Evolutionary conservation across 2,329 filamentous ascomycete species (phyloP), one percentile per base, ranked within the genome.

Genomic region (Lithohypha guttulata): DNA sequence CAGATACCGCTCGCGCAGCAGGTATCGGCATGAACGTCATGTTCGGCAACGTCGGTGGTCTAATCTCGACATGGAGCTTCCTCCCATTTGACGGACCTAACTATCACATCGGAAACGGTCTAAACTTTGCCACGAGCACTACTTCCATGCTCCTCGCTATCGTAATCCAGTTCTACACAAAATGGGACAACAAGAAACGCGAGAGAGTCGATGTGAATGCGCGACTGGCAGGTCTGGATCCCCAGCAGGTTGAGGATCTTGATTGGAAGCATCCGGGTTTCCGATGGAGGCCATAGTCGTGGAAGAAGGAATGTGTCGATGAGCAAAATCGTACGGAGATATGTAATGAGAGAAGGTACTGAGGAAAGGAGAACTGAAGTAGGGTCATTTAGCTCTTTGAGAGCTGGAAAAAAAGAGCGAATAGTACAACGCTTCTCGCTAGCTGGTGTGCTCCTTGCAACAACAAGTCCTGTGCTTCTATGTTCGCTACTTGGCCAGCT

Each of bases 41-140:
- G 78, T 62, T 81, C 17, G 81, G 79, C 19, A 84, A 83, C 39
- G 54, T 84, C n/a, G 81, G 81, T 2, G 81, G 79, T 0, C 55
- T 84, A 22, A 68, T 81, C 42, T 69, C 73, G 1, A 79, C 75
- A 0, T 82, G 77, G 77, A 69, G 65, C 1, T 82, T 79, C 58
- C 51, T 82, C 11, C 69, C 71, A 0, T 72, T 61, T 48, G 79
- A 84, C 52, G 71, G 51, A 0, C 80, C 80, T 0, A 58, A 83
- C 42, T 85, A 76, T 51, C 75, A 65, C 44, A 81, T 83, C 41
- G 80, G 80, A 1, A 84, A 84, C 51, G 79, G 79, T 0, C 55
- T 84, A 23, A 84, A 84, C 53, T 52, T 83, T 29, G 80, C 73
- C 0, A 76, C 74, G 0, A 65, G 66, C n/a, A 65, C 64, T n/a